Conservation (phyloP, 2,329 filamentous ascomycete species). For the Alternaria atra region DNA sequence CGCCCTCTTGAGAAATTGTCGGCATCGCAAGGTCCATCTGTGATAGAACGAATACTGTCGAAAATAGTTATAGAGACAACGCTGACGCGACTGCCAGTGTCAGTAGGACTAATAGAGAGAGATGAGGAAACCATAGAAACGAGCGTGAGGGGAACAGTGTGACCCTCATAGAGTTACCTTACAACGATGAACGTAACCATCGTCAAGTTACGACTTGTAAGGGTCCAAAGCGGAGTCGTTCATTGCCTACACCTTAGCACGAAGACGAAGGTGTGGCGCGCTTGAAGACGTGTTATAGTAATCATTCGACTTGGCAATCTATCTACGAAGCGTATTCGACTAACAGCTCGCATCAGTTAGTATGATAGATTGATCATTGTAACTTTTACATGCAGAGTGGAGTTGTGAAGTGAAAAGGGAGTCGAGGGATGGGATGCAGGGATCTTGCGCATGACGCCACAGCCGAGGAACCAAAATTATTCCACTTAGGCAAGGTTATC, state of each 20-base stretch:
- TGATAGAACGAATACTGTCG: background rate
- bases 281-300: background rate
- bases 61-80: background rate
- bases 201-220: background rate
- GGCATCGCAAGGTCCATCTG: background rate
- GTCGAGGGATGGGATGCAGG: background rate
- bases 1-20: background rate
- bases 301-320: background rate
- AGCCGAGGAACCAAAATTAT: constrained; percentile 29
- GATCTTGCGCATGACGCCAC: constrained; percentile 23
- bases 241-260: background rate
- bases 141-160: background rate
- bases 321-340: background rate
- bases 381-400: too few relatives aligned
- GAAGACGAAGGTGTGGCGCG: background rate
- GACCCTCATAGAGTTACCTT: background rate
- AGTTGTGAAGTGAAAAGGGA: background rate
- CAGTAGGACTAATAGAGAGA: background rate
- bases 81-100: background rate
- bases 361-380: too few relatives aligned
- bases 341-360: background rate
- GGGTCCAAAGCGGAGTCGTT: background rate
- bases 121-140: background rate
- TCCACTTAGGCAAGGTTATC: constrained; percentile 10
- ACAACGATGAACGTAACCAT: constrained; percentile 1